Base-by-base conservation (phyloP, 192 early-diverging fungal species). In the Coemansia guatemalensis region DNA sequence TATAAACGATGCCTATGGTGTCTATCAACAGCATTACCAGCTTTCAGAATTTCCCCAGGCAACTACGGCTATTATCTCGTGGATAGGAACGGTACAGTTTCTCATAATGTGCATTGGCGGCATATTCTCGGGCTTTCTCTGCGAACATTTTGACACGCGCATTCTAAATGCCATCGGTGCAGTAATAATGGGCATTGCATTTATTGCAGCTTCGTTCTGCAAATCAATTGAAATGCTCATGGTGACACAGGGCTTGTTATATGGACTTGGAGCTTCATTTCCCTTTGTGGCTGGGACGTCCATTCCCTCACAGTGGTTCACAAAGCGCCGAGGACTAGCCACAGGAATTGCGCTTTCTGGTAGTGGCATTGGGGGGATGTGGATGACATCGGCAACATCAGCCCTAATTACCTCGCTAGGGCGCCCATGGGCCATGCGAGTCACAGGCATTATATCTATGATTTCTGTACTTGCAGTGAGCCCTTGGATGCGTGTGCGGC, bases 311-410 rank as follows among this genome's bases (percentile, higher is more conserved):
- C 78, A 83, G 61, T 85, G 75, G 71, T 85, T 85, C 47, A 78
- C 67, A 26, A 67, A 58, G 53, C 71, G 74, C 24, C 77, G 73
- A 20, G 84, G 82, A 11, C 67, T 85, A 50, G 84, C 84, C 7
- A 80, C 80, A 14, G 84, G 84, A 2, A 81, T 85, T 62, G 81
- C 82, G 30, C 60, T 83, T 29, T 71, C 84, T 11, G 84, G 84
- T 8, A 76, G 75, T 24, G 84, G 82, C 3, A 44, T 85, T 9
- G 84, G 81, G 39, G 78, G 76, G 11, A 79, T 83, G 80, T 77
- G 74, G 82, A 81, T 83, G 78, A 73, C 74, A 5, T 82, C 78
- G 62, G 75, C 75, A 23, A 83, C 72, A 2, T 75, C 69, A 64
- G 60, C 75, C 22, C 55, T 85, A 48, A 69, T 73, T 41, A 62